Evolutionary conservation across 2,329 filamentous ascomycete genomes (phyloP).

Genomic region (Fusarium sp.): DNA sequence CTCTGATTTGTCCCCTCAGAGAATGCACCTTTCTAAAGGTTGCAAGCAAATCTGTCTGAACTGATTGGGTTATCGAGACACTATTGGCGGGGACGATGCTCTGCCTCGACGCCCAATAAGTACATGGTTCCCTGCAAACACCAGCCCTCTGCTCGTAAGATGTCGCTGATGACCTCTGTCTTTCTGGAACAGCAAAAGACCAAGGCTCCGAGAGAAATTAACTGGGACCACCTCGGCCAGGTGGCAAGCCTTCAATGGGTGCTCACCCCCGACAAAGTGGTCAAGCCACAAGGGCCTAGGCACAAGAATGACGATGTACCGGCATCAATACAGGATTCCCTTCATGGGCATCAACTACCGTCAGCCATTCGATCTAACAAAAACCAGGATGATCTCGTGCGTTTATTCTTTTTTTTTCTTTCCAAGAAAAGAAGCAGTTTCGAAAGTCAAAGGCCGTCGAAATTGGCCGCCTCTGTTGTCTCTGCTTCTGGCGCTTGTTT

Average conservation of each 20-base stretch:
- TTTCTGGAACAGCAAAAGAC: constrained; percentile 8
- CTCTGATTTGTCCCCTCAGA: constrained; percentile 30
- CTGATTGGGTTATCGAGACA: constrained; percentile 24
- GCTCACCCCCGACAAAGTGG: constrained; percentile 1
- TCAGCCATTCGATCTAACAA: constrained; percentile 3
- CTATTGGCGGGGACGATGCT: constrained; percentile 20
- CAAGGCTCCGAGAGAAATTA: constrained; percentile 28
- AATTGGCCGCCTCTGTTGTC: constrained; percentile 23
- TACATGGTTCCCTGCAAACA: constrained; percentile 8
- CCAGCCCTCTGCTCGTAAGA: constrained; percentile 13
- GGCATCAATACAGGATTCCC: neutral
- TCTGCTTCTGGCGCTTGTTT: constrained; percentile 35
- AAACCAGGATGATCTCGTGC: neutral
- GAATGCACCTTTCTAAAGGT: constrained; percentile 14
- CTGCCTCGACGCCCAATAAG: constrained; percentile 19
- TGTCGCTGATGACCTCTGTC: constrained; percentile 16
- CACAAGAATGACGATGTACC: constrained; percentile 1
- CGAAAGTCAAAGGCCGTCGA: constrained; percentile 12
- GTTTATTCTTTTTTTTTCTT: neutral
- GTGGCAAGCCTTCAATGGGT: constrained; percentile 39
- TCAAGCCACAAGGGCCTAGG: neutral
- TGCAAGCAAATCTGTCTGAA: constrained; percentile 35
- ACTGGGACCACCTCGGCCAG: constrained; percentile 32
- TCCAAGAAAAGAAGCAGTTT: constrained; percentile 5
- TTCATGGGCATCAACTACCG: constrained; percentile 1